Conservation (phyloP, 1,139 yeast species). For the Ogataea hybrid region DNA sequence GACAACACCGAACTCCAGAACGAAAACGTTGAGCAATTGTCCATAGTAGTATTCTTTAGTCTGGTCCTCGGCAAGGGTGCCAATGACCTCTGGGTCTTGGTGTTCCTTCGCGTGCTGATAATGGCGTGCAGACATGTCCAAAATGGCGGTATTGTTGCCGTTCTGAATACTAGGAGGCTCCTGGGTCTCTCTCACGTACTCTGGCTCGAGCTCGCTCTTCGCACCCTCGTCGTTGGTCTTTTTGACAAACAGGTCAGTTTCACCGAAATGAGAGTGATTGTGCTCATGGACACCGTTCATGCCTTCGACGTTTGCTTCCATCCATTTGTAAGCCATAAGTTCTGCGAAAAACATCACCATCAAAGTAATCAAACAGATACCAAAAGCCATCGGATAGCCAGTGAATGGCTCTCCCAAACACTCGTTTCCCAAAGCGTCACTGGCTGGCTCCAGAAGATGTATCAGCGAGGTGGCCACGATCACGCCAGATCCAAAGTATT, state of each 20-base stretch:
- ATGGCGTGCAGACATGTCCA: constrained; percentile 31
- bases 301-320: constrained; percentile 37
- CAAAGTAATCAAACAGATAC: constrained; percentile 53
- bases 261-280: constrained; percentile 51
- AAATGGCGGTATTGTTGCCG: background rate
- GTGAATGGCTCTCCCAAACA: constrained; percentile 58
- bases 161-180: background rate
- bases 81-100: constrained; percentile 51
- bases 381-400: constrained; percentile 62
- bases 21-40: constrained; percentile 42
- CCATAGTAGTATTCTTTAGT: constrained; percentile 45
- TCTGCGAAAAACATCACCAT: constrained; percentile 55
- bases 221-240: constrained; percentile 28
- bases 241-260: constrained; percentile 25
- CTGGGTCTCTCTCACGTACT: constrained; percentile 4
- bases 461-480: constrained; percentile 87
- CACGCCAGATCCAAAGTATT: constrained; percentile 90
- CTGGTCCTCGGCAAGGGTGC: constrained; percentile 38
- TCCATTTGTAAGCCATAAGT: constrained; percentile 48
- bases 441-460: constrained; percentile 80
- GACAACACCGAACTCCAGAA: constrained; percentile 53
- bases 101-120: constrained; percentile 49
- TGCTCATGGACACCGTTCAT: constrained; percentile 27
- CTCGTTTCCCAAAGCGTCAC: constrained; percentile 46
- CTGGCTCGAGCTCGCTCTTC: constrained; percentile 2